Base-by-base conservation (phyloP, 768 basidiomycete species). In the Glaciozyma antarctica region DNA sequence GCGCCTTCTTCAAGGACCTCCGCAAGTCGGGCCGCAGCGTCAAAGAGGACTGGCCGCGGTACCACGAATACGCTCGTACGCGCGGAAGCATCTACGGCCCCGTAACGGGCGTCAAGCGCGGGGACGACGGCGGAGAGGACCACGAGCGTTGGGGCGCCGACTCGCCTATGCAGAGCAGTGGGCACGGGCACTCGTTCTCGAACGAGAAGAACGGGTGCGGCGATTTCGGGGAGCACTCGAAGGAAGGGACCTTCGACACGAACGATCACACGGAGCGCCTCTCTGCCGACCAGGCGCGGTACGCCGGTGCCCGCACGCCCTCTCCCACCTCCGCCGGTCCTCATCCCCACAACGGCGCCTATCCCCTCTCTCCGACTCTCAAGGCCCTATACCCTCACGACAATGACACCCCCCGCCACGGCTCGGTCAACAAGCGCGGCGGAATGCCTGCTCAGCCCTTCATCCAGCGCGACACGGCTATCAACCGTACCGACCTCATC, bases 1-100 rank as follows among this genome's bases (percentile, higher is more conserved):
- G 93, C 66, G 95, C 94, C 12, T 98, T 98, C 78, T 98, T 99
- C 84, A 95, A 97, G 81, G 95, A 98, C 77, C 85, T 99, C 60
- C 87, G 89, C 74, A 92, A 93, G 79, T 92, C 92, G 0, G 92
- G 93, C 4, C 84, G 88, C 32, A 85, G 87, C 17, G 88, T 99
- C 76, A 88, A 87, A 75, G 88, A 97, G 22, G 95, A 97, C 76
- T 99, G 95, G 95, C 95, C 95, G 8, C 90, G 95, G 76, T 98
- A 94, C 74, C 93, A 90, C 85, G 87, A 91, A 69, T 90, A 91
- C 75, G 95, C 95, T 17, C 84, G 90, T 55, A 81, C 87, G 54
- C 80, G 94, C 58, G 95, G 94, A 6, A 60, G 47, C 7, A 91
- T 94, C 63, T 98, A 97, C 73, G 88, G 66, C 44, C 61, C 44